Percentiles rank a stretch among this genome's conserved stretches.
Evolutionary conservation across 768 basidiomycete species (phyloP).

Genomic region (Pleurotus platypus): DNA sequence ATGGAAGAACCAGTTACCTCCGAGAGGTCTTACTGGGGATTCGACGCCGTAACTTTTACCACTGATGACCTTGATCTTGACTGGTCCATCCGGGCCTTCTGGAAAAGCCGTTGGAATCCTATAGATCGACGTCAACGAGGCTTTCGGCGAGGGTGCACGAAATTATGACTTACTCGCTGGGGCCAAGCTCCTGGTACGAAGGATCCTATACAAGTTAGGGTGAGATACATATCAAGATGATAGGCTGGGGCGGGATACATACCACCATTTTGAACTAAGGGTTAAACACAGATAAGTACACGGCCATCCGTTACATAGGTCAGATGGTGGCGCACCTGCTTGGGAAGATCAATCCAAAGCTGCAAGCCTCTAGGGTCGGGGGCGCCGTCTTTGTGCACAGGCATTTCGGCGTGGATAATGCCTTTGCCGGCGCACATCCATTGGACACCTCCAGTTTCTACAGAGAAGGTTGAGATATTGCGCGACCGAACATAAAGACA

Average conservation of each 20-base stretch:
- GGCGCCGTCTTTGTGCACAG: conserved; percentile 59
- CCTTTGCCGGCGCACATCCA: conserved; percentile 90
- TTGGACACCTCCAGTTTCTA: conserved; percentile 80
- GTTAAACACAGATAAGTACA: conserved; percentile 17
- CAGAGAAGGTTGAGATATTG: background rate
- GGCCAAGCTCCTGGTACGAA: conserved; percentile 77
- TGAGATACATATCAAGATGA: background rate
- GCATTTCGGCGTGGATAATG: conserved; percentile 89
- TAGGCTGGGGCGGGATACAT: conserved; percentile 12
- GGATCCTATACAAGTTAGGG: conserved; percentile 47
- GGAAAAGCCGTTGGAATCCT: conserved; percentile 77
- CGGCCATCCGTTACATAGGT: conserved; percentile 14
- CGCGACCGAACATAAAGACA: background rate
- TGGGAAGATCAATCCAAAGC: conserved; percentile 82
- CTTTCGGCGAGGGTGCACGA: background rate
- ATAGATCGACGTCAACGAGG: background rate
- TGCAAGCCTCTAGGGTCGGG: conserved; percentile 84
- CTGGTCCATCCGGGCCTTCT: conserved; percentile 59
- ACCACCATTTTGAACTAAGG: conserved; percentile 73
- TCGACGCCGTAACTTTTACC: conserved; percentile 84
- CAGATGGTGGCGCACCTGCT: conserved; percentile 38
- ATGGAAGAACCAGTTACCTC: conserved; percentile 94
- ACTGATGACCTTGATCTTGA: conserved; percentile 81
- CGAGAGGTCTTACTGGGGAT: conserved; percentile 86
- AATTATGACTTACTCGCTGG: conserved; percentile 44